Evolutionary conservation across 441 rosid genomes (phyloP).

Genomic region (Theobroma grandiflorum): DNA sequence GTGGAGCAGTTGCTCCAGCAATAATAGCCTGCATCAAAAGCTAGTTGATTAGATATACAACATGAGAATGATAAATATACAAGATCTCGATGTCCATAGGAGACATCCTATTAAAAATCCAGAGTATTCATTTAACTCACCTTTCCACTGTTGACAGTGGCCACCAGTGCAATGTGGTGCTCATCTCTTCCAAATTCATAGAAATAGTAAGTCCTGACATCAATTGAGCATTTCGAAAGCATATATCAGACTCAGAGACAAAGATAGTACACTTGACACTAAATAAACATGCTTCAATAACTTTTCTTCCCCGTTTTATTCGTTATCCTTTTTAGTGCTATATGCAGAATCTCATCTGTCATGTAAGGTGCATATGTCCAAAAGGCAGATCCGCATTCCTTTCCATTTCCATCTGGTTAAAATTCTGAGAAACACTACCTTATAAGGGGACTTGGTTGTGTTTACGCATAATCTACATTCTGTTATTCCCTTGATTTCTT

Average conservation of each 20-base stretch:
- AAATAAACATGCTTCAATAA: not conserved
- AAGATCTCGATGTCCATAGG: too few species aligned
- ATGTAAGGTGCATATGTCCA: not conserved
- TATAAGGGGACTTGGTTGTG: not conserved
- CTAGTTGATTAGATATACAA: not conserved
- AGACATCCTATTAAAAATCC: too few species aligned
- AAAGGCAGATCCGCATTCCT: not conserved
- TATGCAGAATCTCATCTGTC: not conserved
- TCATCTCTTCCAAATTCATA: too few species aligned
- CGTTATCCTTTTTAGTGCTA: not conserved
- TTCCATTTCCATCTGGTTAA: not conserved
- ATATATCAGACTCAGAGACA: too few species aligned
- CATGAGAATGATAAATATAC: too few species aligned
- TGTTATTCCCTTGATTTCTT: not conserved
- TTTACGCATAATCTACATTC: not conserved
- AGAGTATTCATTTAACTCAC: too few species aligned
- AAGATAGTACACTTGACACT: not conserved
- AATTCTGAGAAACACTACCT: not conserved
- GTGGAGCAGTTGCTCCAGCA: constrained; percentile 91
- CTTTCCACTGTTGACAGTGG: too few species aligned
- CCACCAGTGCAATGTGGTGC: too few species aligned
- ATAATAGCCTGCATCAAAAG: constrained; percentile 58
- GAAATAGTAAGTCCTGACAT: too few species aligned
- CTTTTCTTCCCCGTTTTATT: not conserved
- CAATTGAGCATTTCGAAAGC: too few species aligned